phyloP scores from a whole-genome alignment of 306 rosid genomes.

The Ziziphus jujuba region DNA sequence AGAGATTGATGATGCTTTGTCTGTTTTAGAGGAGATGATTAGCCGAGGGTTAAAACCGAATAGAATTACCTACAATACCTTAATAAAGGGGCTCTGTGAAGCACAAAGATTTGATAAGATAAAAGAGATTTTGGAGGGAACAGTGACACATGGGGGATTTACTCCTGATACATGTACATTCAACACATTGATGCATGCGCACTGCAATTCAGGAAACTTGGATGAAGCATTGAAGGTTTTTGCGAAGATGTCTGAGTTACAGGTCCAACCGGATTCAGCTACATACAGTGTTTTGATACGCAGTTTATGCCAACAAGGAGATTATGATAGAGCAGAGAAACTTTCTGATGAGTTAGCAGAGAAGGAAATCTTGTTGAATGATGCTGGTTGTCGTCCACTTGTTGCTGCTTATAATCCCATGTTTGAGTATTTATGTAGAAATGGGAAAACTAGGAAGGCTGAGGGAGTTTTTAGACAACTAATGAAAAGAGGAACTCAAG shows the following conservation, averaged over 20 bases:
- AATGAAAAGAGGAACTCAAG: constrained; percentile 87
- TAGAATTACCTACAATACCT: constrained; percentile 61
- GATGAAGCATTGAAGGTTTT: constrained; percentile 68
- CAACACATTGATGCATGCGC: constrained; percentile 64
- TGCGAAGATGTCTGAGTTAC: constrained; percentile 53
- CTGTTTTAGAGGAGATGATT: constrained; percentile 69
- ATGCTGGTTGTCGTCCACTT: constrained; percentile 67
- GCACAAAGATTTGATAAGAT: constrained; percentile 51
- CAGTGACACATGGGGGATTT: constrained; percentile 38
- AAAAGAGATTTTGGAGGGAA: constrained; percentile 52
- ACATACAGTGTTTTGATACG: constrained; percentile 68
- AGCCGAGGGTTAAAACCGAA: constrained; percentile 57
- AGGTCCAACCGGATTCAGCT: constrained; percentile 67
- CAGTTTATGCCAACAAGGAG: constrained; percentile 56
- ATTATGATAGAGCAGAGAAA: constrained; percentile 60
- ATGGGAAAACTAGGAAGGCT: constrained; percentile 72
- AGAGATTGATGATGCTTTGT: constrained; percentile 63
- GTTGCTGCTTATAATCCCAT: constrained; percentile 73
- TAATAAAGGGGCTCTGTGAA: constrained; percentile 79
- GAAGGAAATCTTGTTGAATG: constrained; percentile 52
- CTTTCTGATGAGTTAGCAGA: constrained; percentile 60
- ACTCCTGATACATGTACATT: constrained; percentile 74
- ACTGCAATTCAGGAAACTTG: constrained; percentile 58
- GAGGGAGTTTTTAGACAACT: constrained; percentile 75
- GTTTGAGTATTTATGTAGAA: constrained; percentile 59